Base-by-base conservation (phyloP, 352 stramenopile species). In the Discostella stelligera region DNA sequence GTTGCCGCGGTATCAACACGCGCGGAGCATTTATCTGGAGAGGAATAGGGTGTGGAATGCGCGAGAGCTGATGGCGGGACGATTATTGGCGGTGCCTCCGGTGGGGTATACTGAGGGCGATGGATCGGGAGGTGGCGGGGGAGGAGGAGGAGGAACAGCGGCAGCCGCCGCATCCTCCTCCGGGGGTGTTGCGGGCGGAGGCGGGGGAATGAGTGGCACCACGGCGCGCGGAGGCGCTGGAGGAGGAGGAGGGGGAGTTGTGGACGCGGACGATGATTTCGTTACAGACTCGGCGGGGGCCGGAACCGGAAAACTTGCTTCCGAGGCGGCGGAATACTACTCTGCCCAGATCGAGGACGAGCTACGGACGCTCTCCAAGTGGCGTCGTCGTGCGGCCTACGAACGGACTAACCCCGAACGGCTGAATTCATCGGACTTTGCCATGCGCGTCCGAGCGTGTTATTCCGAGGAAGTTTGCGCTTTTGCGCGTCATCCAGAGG, bases 371-470 rank as follows among this genome's bases (percentile, higher is more conserved):
- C 58, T 90, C 6, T 69, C 74, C 10, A 65, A 83, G 54, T 93
- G 86, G 86, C 83, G 86, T 62, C 87, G 72, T 61, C 75, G 84
- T 32, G 62, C 61, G 27, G 74, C 71, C 16, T 93, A 92, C 60
- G 86, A 93, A 87, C 73, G 85, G 21, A 90, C 85, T 16, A 93
- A 93, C 75, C 88, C 88, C 18, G 88, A 93, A 58, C 71, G 86
- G 44, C 66, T 93, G 9, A 70, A 52, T 44, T 53, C 76, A 9
- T 46, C 72, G 11, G 85, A 91, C 18, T 44, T 84, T 16, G 66
- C 79, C 18, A 25, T 65, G 18, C 75, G 86, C 14, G 77, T 93
- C 13, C 77, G 88, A 37, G 61, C 79, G 21, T 70, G 64, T 13
- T 93, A 86, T 77, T 80, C 85, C 27, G 88, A 91, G 70, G 82